Evolutionary conservation across 257 asterid species (phyloP).

Genomic region (Leonotis leonurus): DNA sequence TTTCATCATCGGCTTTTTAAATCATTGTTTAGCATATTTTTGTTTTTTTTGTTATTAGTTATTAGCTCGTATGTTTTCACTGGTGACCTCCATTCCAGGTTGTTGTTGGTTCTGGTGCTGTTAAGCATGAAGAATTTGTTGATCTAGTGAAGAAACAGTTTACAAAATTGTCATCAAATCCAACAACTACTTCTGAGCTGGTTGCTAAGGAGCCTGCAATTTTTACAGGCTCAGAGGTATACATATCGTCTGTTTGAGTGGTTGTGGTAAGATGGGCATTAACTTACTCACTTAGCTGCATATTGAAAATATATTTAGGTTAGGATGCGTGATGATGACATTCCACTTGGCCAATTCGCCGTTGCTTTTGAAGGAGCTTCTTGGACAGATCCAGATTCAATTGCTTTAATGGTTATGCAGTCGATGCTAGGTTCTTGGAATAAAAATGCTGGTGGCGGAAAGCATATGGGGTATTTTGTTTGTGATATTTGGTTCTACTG

Average conservation of each 20-base stretch:
- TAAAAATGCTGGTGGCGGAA: slow-evolving; percentile 66
- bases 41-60: background rate
- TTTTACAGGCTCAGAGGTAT: slow-evolving; percentile 94
- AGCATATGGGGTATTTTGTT: slow-evolving; percentile 78
- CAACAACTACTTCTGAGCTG: slow-evolving; percentile 57
- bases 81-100: slow-evolving; percentile 40
- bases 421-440: slow-evolving; percentile 86
- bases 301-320: slow-evolving; percentile 40
- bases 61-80: background rate
- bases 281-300: background rate
- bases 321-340: slow-evolving; percentile 63
- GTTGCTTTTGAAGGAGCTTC: slow-evolving; percentile 94
- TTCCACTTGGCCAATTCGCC: slow-evolving; percentile 73
- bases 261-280: slow-evolving; percentile 1
- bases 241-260: slow-evolving; percentile 4
- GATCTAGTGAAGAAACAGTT: slow-evolving; percentile 59
- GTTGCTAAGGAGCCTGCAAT: slow-evolving; percentile 60
- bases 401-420: slow-evolving; percentile 76
- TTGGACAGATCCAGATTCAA: slow-evolving; percentile 80
- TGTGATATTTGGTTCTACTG: background rate
- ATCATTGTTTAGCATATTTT: background rate
- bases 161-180: slow-evolving; percentile 54
- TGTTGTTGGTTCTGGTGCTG: slow-evolving; percentile 70
- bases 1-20: background rate
- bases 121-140: slow-evolving; percentile 80